Evolutionary conservation across 768 basidiomycete species (phyloP).

Genomic region (Amanita rimosa): DNA sequence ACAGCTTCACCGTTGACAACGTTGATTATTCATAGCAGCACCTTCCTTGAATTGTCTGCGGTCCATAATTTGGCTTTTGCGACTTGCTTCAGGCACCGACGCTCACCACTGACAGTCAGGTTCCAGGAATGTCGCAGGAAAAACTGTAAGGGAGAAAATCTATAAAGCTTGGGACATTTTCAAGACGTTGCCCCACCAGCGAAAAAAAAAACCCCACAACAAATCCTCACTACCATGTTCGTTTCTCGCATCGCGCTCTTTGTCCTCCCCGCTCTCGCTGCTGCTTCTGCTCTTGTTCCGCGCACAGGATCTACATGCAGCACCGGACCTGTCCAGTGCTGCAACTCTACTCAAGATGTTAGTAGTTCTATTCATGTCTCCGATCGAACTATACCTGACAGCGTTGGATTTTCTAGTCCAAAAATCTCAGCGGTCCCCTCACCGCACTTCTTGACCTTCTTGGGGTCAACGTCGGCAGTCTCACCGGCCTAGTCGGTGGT

Average conservation of each 20-base stretch:
- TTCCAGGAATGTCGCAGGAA: background rate
- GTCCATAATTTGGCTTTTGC: too few species aligned
- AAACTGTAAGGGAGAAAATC: background rate
- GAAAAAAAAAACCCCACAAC: background rate
- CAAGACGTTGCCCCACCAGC: background rate
- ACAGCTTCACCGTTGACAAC: too few species aligned
- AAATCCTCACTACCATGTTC: background rate
- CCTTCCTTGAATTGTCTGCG: too few species aligned
- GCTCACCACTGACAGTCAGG: too few species aligned
- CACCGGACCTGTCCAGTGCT: conserved; percentile 1
- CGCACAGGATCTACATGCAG: background rate
- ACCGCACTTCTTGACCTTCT: background rate
- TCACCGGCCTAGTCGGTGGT: conserved; percentile 1
- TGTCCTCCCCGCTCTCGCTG: conserved; percentile 1
- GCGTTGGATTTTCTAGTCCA: background rate
- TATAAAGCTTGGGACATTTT: background rate
- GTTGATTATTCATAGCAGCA: too few species aligned
- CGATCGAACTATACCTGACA: background rate
- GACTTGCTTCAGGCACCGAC: too few species aligned
- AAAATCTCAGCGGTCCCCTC: background rate
- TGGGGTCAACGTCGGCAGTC: background rate
- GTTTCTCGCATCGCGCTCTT: background rate
- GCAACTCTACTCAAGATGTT: background rate
- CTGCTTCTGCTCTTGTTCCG: background rate
- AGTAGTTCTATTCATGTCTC: background rate